A percentile compares a stretch with the other conserved stretches of the same genome.
phyloP scores from a whole-genome alignment of 2,329 filamentous ascomycete genomes.

The Venturia oleaginea region DNA sequence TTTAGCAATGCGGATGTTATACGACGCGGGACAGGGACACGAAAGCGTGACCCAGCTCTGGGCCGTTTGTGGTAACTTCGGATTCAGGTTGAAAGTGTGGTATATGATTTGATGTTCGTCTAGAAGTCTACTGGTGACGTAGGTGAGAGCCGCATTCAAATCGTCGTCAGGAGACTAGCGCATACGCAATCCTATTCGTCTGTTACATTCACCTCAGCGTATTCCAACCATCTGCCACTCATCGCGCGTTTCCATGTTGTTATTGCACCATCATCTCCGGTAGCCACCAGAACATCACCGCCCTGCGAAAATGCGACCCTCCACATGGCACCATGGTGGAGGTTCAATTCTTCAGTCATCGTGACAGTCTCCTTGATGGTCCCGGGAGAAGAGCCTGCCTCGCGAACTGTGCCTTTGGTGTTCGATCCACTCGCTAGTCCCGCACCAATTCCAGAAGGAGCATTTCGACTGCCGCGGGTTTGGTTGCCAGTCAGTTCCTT shows the following conservation, averaged over 20 bases:
- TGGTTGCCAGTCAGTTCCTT: slow-evolving; percentile 4
- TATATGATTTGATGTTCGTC: too few species aligned
- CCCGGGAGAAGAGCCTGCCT: slow-evolving; percentile 51
- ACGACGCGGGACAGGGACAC: too few species aligned
- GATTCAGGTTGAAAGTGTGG: too few species aligned
- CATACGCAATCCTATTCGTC: background rate
- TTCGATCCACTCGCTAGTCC: slow-evolving; percentile 34
- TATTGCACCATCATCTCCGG: slow-evolving; percentile 62
- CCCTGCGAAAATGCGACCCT: slow-evolving; percentile 55
- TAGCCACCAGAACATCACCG: slow-evolving; percentile 61
- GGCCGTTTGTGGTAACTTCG: too few species aligned
- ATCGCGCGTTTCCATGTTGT: slow-evolving; percentile 42
- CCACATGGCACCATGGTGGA: slow-evolving; percentile 65
- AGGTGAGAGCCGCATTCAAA: too few species aligned
- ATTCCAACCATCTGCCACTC: slow-evolving; percentile 38
- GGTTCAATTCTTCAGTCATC: slow-evolving; percentile 58
- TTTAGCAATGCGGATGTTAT: too few species aligned
- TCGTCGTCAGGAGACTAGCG: background rate
- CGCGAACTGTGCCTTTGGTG: slow-evolving; percentile 35
- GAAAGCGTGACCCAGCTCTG: too few species aligned
- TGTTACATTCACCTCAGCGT: slow-evolving; percentile 22
- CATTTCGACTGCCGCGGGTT: slow-evolving; percentile 21
- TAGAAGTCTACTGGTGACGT: too few species aligned
- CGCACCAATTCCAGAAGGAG: slow-evolving; percentile 45
- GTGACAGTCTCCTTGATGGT: slow-evolving; percentile 55